Evolutionary conservation across 768 basidiomycete species (phyloP).

Genomic region (Tephrocybe sp.): DNA sequence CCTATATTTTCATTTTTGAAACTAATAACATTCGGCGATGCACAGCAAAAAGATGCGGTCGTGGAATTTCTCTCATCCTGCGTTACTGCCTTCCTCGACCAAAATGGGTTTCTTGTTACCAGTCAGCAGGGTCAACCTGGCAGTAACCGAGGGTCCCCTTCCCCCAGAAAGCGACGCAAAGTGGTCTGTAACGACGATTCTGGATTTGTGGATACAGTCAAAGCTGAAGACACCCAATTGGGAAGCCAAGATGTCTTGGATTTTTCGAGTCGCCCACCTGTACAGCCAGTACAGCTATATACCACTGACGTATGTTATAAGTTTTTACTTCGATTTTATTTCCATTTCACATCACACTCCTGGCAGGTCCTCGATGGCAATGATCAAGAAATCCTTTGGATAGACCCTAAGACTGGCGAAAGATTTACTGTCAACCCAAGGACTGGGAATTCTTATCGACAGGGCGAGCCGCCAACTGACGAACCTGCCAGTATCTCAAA

Average conservation of each 20-base stretch:
- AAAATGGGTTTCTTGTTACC: slow-evolving; percentile 52
- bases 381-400: slow-evolving; percentile 47
- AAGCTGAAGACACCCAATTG: not conserved
- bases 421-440: slow-evolving; percentile 59
- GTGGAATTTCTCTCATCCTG: slow-evolving; percentile 53
- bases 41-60: slow-evolving; percentile 59
- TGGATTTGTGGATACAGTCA: slow-evolving; percentile 28
- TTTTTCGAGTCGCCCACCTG: not conserved
- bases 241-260: not conserved
- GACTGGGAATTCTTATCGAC: slow-evolving; percentile 64
- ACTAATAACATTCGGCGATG: slow-evolving; percentile 7
- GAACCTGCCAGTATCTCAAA: slow-evolving; percentile 5
- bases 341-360: not conserved
- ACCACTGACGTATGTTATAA: slow-evolving; percentile 2
- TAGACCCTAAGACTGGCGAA: slow-evolving; percentile 59
- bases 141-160: slow-evolving; percentile 16
- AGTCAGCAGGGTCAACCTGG: slow-evolving; percentile 14
- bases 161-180: slow-evolving; percentile 54
- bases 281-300: not conserved
- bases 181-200: slow-evolving; percentile 31
- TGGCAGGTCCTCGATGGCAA: slow-evolving; percentile 19
- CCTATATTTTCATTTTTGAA: slow-evolving; percentile 2
- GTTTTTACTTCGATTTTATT: not conserved
- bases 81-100: slow-evolving; percentile 59
- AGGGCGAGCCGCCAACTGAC: slow-evolving; percentile 16